Evolutionary conservation across 2,329 filamentous ascomycete species (phyloP).

Genomic region (Emergomyces orientalis): DNA sequence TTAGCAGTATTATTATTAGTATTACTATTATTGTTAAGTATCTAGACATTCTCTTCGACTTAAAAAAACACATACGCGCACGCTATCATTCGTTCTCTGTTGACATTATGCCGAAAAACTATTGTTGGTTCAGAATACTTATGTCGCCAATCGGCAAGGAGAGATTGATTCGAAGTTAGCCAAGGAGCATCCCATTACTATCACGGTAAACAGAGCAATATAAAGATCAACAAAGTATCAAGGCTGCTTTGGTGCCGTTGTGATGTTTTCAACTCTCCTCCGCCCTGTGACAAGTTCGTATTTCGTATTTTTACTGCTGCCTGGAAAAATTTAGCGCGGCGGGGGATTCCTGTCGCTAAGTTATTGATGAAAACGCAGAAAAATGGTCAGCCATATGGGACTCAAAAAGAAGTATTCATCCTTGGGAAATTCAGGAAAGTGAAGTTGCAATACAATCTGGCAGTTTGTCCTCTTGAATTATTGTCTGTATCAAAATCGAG

Average conservation of each 20-base stretch:
- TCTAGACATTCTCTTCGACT: too few species aligned
- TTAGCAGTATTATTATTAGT: too few species aligned
- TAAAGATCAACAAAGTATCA: background rate
- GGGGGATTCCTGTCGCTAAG: background rate
- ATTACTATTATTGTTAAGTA: too few species aligned
- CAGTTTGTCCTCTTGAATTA: too few species aligned
- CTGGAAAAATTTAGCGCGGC: background rate
- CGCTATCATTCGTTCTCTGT: too few species aligned
- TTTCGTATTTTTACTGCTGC: background rate
- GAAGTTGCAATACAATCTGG: background rate
- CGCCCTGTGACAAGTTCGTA: background rate
- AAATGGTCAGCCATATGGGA: too few species aligned
- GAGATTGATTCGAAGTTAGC: background rate
- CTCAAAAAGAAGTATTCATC: too few species aligned
- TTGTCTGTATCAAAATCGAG: background rate
- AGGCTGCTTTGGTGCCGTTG: background rate
- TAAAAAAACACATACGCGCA: too few species aligned
- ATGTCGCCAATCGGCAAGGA: background rate
- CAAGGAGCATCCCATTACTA: background rate
- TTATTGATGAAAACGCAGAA: background rate
- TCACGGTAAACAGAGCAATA: background rate
- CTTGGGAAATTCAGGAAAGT: background rate
- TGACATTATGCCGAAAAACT: background rate
- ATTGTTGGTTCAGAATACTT: too few species aligned
- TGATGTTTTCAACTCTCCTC: background rate